A percentile compares a stretch with the other conserved stretches of the same genome.
These are phyloP conservation scores for Xylaria venustula DNA, from an alignment of 495 filamentous ascomycete genomes.

Conservation along the genomic window DNA sequence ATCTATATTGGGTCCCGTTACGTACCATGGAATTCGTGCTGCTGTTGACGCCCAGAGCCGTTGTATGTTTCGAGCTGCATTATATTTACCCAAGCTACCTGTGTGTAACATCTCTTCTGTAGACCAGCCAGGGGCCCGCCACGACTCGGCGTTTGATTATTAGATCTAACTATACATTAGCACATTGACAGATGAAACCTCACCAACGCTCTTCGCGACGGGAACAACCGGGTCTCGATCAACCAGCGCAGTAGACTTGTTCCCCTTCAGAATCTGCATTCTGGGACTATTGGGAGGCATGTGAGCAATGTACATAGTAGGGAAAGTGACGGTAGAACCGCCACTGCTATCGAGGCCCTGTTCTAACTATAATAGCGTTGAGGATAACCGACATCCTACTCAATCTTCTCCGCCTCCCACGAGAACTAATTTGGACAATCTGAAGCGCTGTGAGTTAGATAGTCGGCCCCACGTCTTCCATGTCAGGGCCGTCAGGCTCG, in stretches of 20 bases:
- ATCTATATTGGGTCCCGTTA: constrained; percentile 17
- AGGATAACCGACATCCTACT: too few relatives aligned
- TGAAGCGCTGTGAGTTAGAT: too few relatives aligned
- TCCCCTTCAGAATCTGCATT: neutral
- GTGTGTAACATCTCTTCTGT: constrained; percentile 42
- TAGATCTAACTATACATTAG: constrained; percentile 38
- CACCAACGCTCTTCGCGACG: constrained; percentile 52
- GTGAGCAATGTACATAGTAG: constrained; percentile 24
- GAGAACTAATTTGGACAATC: too few relatives aligned
- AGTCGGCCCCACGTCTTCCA: too few relatives aligned
- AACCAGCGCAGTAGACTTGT: constrained; percentile 21
- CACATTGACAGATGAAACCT: constrained; percentile 57
- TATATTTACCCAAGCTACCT: neutral
- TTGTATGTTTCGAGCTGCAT: constrained; percentile 43
- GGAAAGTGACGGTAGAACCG: constrained; percentile 23
- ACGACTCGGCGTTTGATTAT: constrained; percentile 45
- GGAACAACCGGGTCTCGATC: constrained; percentile 45
- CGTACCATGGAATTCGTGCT: constrained; percentile 48
- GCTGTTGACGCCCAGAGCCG: constrained; percentile 9
- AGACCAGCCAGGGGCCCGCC: constrained; percentile 49
- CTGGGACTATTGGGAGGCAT: constrained; percentile 10
- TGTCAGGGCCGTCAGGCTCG: too few relatives aligned
- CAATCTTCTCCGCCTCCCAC: too few relatives aligned
- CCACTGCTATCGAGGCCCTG: constrained; percentile 25
- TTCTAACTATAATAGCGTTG: too few relatives aligned